A percentile compares a stretch with the other conserved stretches of the same genome.
Evolutionary conservation across 306 rosid genomes (phyloP).

Genomic region (Corylus avellana): DNA sequence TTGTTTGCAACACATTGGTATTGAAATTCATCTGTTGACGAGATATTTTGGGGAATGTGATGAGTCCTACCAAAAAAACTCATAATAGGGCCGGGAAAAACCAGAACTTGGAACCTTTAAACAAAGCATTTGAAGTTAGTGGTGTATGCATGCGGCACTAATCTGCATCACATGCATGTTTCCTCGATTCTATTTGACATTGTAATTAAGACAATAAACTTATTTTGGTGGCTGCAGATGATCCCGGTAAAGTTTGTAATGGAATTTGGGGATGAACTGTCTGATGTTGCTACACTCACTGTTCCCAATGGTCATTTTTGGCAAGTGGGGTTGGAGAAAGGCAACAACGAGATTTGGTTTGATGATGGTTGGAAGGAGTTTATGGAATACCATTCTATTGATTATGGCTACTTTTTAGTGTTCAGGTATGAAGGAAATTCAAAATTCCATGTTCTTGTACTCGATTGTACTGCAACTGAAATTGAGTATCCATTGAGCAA

Average conservation of each 20-base stretch:
- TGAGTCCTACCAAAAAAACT: too few relatives aligned
- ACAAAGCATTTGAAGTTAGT: too few relatives aligned
- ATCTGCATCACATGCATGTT: too few relatives aligned
- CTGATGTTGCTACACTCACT: background rate
- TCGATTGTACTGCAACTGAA: conserved; percentile 18
- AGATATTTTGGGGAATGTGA: too few relatives aligned
- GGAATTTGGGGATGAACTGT: conserved; percentile 20
- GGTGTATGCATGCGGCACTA: too few relatives aligned
- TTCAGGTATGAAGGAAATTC: conserved; percentile 24
- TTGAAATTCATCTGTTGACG: too few relatives aligned
- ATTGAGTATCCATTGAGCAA: conserved; percentile 17
- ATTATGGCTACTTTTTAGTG: conserved; percentile 22
- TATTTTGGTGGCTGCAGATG: background rate
- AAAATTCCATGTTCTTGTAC: conserved; percentile 17
- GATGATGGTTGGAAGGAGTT: conserved; percentile 16
- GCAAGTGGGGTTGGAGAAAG: conserved; percentile 21
- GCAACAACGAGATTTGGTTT: conserved; percentile 16
- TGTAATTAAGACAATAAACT: too few relatives aligned
- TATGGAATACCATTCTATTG: conserved; percentile 15
- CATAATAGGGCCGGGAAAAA: too few relatives aligned
- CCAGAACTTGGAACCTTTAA: too few relatives aligned
- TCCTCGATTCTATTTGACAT: too few relatives aligned
- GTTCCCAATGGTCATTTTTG: conserved; percentile 24
- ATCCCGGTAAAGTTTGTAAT: conserved; percentile 11
- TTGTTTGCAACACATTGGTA: too few relatives aligned